Conservation (phyloP, 768 basidiomycete species). For the Tricholomella constricta region DNA sequence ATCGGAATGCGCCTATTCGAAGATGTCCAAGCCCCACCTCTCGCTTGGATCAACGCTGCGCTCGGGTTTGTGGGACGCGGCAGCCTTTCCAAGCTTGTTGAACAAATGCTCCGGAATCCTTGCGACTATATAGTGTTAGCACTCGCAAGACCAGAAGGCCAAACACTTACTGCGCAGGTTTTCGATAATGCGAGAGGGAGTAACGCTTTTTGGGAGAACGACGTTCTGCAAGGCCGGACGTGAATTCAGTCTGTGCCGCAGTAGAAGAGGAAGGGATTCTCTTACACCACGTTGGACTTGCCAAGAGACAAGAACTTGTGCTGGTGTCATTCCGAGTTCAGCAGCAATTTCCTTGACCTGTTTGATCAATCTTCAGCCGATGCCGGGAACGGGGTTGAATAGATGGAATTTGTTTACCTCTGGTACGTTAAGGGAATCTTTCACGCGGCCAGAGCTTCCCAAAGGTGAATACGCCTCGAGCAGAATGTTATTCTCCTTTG, state of each 20-base stretch:
- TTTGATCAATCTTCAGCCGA: not conserved
- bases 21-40: constrained; percentile 67
- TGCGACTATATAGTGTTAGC: constrained; percentile 37
- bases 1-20: constrained; percentile 38
- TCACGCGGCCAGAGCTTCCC: constrained; percentile 61
- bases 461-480: constrained; percentile 80
- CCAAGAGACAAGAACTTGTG: constrained; percentile 77
- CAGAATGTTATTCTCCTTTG: constrained; percentile 62
- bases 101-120: constrained; percentile 42
- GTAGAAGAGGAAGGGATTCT: constrained; percentile 13
- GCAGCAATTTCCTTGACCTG: constrained; percentile 60
- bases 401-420: constrained; percentile 35
- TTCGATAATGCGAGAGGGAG: constrained; percentile 64
- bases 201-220: constrained; percentile 79
- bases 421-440: constrained; percentile 57
- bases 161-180: constrained; percentile 58
- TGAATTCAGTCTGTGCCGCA: not conserved
- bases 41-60: constrained; percentile 62
- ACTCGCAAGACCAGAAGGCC: not conserved
- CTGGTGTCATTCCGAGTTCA: constrained; percentile 69
- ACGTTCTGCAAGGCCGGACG: constrained; percentile 47
- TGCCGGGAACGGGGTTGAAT: not conserved
- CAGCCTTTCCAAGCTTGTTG: constrained; percentile 50
- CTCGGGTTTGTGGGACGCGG: constrained; percentile 54
- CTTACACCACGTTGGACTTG: constrained; percentile 73